Evolutionary conservation across 768 basidiomycete genomes (phyloP), one percentile per base, ranked within the genome.

Genomic region (Multifurca ochricompacta): DNA sequence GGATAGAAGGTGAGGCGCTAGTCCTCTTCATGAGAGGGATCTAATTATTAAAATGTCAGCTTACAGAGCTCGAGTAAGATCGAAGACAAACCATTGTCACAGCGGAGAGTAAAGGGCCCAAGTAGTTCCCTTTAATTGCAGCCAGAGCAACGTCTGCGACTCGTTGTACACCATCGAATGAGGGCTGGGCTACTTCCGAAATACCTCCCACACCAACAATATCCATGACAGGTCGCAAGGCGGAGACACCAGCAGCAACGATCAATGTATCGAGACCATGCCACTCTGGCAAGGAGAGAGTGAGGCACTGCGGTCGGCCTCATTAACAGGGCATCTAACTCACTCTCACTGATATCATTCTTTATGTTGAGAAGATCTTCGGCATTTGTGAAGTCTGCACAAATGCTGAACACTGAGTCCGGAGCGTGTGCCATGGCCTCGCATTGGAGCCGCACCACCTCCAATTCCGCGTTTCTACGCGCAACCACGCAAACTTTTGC

Each of bases 171-270:
- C 82, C 89, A 19, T 80, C 78, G 6, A 67, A 7, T 78, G 74
- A 35, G 77, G 71, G 13, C 65, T 60, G 10, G 71, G 69, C 7
- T 64, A 53, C 35, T 69, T 66, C 13, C 64, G 65, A 10, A 59
- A 65, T 13, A 61, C 69, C 62, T 44, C 77, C 69, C 0, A 79
- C 71, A 2, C 83, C 85, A 14, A 87, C 84, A 9, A 90, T 68
- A 2, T 79, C 77, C 67, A 93, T 73, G 23, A 95, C 70, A 0
- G 91, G 86, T 48, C 78, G 81, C 3, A 92, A 73, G 10, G 91
- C 83, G 1, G 89, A 89, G 0, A 93, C 87, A 3, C 93, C 93
- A 3, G 91, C 91, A 30, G 80, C 77, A 32, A 95, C 79, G 28
- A 91, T 70, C 5, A 95, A 65, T 0, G 92, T 95, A 67, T 95